Evolutionary conservation across 164 flowering plant species (phyloP).

Genomic region (Euptelea pleiosperma): DNA sequence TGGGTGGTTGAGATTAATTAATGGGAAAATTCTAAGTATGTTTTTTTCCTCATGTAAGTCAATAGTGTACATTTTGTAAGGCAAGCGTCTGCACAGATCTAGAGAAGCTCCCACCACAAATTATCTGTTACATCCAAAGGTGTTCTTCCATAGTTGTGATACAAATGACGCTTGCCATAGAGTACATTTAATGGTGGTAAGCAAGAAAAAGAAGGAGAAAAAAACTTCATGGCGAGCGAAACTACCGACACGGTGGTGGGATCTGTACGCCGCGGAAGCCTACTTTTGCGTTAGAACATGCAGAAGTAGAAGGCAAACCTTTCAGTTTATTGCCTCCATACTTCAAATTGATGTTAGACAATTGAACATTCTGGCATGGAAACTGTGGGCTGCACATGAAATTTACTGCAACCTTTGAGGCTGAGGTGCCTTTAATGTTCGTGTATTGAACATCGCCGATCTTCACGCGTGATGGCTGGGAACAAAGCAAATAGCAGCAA

Average conservation of each 20-base stretch:
- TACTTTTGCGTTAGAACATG: constrained; percentile 24
- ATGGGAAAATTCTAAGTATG: too few relatives aligned
- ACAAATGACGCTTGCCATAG: too few relatives aligned
- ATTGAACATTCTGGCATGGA: constrained; percentile 32
- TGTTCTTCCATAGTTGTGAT: too few relatives aligned
- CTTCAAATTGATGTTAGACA: constrained; percentile 32
- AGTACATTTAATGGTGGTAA: background rate
- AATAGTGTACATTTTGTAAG: too few relatives aligned
- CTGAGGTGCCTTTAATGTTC: constrained; percentile 44
- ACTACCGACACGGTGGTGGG: constrained; percentile 32
- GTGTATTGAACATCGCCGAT: constrained; percentile 35
- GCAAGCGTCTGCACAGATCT: too few relatives aligned
- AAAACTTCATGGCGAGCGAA: too few relatives aligned
- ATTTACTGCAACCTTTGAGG: constrained; percentile 20
- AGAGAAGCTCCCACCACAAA: too few relatives aligned
- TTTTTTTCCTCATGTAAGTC: too few relatives aligned
- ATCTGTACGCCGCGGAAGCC: constrained; percentile 20
- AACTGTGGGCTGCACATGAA: constrained; percentile 38
- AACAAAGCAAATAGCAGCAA: too few relatives aligned
- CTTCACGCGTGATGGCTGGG: constrained; percentile 47
- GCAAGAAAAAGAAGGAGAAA: background rate
- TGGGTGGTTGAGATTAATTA: too few relatives aligned
- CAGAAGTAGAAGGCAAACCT: constrained; percentile 1
- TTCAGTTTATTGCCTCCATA: background rate
- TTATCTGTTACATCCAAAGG: too few relatives aligned